Conservation (phyloP, 306 rosid species). For the Echinosophora koreensis region DNA sequence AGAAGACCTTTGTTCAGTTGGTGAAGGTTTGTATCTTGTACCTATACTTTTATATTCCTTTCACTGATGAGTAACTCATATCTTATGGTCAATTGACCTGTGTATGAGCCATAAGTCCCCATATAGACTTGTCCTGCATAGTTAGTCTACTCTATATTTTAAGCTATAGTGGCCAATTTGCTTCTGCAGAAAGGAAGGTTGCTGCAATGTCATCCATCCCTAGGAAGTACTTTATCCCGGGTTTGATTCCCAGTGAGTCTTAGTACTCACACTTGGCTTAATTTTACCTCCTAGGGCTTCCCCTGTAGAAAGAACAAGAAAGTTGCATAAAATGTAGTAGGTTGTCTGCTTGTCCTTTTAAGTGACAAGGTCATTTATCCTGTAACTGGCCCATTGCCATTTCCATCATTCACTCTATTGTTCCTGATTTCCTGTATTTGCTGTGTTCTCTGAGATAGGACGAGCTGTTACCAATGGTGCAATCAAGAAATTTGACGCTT, state of each 20-base stretch:
- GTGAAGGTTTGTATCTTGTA: conserved; percentile 73
- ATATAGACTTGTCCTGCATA: conserved; percentile 22
- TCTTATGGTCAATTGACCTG: conserved; percentile 29
- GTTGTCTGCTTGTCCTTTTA: conserved; percentile 39
- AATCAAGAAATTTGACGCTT: conserved; percentile 81
- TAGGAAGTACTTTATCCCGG: conserved; percentile 18
- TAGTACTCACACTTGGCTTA: conserved; percentile 15
- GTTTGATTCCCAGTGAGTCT: conserved; percentile 24
- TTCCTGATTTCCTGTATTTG: conserved; percentile 35
- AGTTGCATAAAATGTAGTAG: conserved; percentile 28
- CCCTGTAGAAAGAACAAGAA: conserved; percentile 27
- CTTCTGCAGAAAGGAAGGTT: conserved; percentile 36
- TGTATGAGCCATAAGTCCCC: background rate
- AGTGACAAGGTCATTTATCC: conserved; percentile 35
- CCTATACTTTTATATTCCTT: conserved; percentile 26
- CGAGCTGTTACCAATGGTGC: conserved; percentile 83
- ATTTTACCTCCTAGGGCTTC: conserved; percentile 1
- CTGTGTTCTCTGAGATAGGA: conserved; percentile 59
- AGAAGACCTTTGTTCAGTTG: conserved; percentile 88
- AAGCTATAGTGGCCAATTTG: conserved; percentile 20
- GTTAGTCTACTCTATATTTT: conserved; percentile 33
- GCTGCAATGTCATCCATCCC: conserved; percentile 17
- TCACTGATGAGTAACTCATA: conserved; percentile 1
- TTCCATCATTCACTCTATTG: conserved; percentile 31
- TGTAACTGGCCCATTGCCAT: conserved; percentile 29